Base-by-base conservation (phyloP, 331 rosid species). In the Phaseolus coccineus region DNA sequence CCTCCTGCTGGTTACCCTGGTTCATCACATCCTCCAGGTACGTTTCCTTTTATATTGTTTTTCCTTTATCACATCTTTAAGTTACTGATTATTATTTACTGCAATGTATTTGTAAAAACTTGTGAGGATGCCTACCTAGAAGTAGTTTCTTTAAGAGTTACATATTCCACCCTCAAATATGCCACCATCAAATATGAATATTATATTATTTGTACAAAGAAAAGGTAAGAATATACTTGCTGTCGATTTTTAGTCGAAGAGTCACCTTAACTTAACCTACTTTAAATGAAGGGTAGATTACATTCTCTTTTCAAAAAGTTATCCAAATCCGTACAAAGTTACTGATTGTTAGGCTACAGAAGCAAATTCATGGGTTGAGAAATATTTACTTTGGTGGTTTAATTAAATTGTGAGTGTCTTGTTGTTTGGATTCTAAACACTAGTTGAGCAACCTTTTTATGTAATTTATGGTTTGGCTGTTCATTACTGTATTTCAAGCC, bases 1-100 rank as follows among this genome's bases (percentile, higher is more conserved):
- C 91, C 92, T 4, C 88, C 87, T 6, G 10, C 61, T 68, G 89
- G 86, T 57, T 80, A 85, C 76, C 89, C 90, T 7, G 91, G 86
- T 57, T 6, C 88, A 25, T 83, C 77, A 1, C 79, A 85, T 67
- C 77, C 67, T 28, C 48, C 64, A 46, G 91, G 91, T 88, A 39
- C 61, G 16, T 73, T 79, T 52, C 28, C 57, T 35, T 77, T 81
- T 1, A 25, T 25, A 50, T 48, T 65, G 35, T 12, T 48, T 53
- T 71, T 14, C 2, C 31, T 19, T 39, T 8, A 19, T 69, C 61
- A 40, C 44, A 30, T 42, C 6, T 47, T 71, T 62, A 19, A 1
- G 13, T 39, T 19, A 30, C 56, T 27, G 0, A 16, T 25, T 11
- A 22, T 65, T 25, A 37, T 24, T 46, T 10, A 19, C 22, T 30